Conservation (phyloP, 2,329 filamentous ascomycete species). For the Blastomyces silverae region DNA sequence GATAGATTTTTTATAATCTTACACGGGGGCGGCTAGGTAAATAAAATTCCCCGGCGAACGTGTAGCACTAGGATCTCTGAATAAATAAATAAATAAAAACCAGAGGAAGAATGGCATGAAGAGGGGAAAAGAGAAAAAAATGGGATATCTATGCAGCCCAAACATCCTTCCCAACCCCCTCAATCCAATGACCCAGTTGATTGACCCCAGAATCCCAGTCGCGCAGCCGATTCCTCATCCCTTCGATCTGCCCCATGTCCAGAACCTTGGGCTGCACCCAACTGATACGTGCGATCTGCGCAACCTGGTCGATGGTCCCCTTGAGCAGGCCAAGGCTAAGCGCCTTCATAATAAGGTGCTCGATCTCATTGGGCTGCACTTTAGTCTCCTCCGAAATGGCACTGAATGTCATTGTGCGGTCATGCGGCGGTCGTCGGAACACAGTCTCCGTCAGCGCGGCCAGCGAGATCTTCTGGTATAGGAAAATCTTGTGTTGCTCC, state of each 20-base stretch:
- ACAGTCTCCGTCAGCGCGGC: constrained; percentile 91
- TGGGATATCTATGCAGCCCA: constrained; percentile 65
- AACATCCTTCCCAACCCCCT: constrained; percentile 85
- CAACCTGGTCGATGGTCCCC: constrained; percentile 94
- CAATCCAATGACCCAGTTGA: constrained; percentile 93
- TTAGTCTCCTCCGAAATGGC: constrained; percentile 90
- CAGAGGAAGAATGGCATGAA: neutral
- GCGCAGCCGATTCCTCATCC: constrained; percentile 77
- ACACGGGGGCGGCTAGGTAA: constrained; percentile 1
- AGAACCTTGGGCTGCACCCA: constrained; percentile 99
- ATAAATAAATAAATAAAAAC: neutral
- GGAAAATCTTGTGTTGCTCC: constrained; percentile 68
- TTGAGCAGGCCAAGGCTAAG: constrained; percentile 81
- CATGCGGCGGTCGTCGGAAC: constrained; percentile 90
- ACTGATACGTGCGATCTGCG: constrained; percentile 86
- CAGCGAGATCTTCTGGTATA: constrained; percentile 98
- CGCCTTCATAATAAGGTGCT: constrained; percentile 99
- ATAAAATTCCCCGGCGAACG: neutral
- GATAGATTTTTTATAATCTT: constrained; percentile 6
- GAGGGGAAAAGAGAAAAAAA: constrained; percentile 2
- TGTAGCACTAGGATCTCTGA: neutral
- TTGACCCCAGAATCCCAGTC: constrained; percentile 98
- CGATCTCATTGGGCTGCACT: constrained; percentile 83
- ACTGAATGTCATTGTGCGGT: constrained; percentile 85
- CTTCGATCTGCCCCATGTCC: constrained; percentile 89